Conservation (phyloP, 176 grass and related monocot species). For the Hyparrhenia diplandra region DNA sequence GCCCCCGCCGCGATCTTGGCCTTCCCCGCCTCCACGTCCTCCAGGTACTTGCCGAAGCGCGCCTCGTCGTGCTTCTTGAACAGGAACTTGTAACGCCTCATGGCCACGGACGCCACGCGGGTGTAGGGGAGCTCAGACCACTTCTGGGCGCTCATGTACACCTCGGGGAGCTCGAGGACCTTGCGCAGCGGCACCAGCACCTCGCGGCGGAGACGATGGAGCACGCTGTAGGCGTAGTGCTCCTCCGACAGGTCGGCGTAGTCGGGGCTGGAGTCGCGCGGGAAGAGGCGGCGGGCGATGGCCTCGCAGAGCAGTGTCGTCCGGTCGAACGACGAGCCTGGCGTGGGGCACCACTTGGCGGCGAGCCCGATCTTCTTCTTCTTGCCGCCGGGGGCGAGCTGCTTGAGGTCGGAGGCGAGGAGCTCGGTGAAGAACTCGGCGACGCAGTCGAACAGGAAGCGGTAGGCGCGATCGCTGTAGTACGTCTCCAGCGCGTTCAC, state of each 20-base stretch:
- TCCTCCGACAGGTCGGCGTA: slow-evolving; percentile 30
- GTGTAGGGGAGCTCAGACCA: slow-evolving; percentile 51
- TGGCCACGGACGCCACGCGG: slow-evolving; percentile 60
- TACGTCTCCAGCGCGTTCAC: slow-evolving; percentile 46
- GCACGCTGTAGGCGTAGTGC: slow-evolving; percentile 48
- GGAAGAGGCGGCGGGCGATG: slow-evolving; percentile 47
- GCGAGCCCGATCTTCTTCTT: slow-evolving; percentile 40
- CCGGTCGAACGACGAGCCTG: slow-evolving; percentile 43
- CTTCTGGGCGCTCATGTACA: slow-evolving; percentile 49
- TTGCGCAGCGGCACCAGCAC: slow-evolving; percentile 38
- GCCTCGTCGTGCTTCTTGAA: slow-evolving; percentile 39
- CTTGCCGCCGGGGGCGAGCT: neutral
- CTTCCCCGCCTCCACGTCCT: slow-evolving; percentile 23
- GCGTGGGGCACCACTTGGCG: slow-evolving; percentile 63
- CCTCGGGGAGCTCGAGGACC: slow-evolving; percentile 53
- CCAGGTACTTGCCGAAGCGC: slow-evolving; percentile 23
- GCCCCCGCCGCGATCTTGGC: slow-evolving; percentile 41
- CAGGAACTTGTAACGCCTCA: slow-evolving; percentile 49
- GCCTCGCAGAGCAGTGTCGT: slow-evolving; percentile 59
- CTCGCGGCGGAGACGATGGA: slow-evolving; percentile 40
- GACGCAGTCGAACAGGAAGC: slow-evolving; percentile 51
- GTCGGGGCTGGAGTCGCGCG: slow-evolving; percentile 28
- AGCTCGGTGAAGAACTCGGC: slow-evolving; percentile 46
- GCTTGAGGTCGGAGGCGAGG: slow-evolving; percentile 35
- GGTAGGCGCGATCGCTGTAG: slow-evolving; percentile 42